Evolutionary conservation across 768 basidiomycete species (phyloP).

Genomic region (Lactarius sp.): DNA sequence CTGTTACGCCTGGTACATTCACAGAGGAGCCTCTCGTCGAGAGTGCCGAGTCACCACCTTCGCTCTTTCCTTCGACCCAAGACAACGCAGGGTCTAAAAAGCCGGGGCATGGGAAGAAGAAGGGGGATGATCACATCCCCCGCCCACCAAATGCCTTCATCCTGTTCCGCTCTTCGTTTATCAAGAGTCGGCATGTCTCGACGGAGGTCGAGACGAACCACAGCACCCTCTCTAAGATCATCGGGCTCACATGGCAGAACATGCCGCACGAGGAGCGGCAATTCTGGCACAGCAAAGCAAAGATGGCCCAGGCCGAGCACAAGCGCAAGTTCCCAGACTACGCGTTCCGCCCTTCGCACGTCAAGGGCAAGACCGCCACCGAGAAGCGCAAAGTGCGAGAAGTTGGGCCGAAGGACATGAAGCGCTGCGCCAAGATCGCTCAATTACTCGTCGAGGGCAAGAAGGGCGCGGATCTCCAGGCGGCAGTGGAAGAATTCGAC

Average conservation of each 20-base stretch:
- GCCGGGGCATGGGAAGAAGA: constrained; percentile 60
- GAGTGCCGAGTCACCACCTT: constrained; percentile 38
- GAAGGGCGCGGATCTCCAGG: constrained; percentile 37
- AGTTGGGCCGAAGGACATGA: constrained; percentile 56
- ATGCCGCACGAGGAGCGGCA: constrained; percentile 71
- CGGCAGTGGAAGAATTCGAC: constrained; percentile 39
- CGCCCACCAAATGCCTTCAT: constrained; percentile 86
- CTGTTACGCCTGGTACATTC: constrained; percentile 54
- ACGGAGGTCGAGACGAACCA: constrained; percentile 77
- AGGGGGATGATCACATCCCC: constrained; percentile 70
- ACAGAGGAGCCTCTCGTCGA: constrained; percentile 42
- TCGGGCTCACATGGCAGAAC: constrained; percentile 78
- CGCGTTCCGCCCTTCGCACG: constrained; percentile 61
- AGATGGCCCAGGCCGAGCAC: constrained; percentile 67
- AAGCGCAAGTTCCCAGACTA: constrained; percentile 73
- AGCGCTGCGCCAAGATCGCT: constrained; percentile 63
- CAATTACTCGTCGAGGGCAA: constrained; percentile 46
- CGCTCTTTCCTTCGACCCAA: constrained; percentile 53
- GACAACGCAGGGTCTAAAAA: constrained; percentile 39
- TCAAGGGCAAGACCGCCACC: constrained; percentile 37
- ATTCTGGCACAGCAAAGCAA: constrained; percentile 74
- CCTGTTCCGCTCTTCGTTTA: constrained; percentile 79
- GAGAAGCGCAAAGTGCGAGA: constrained; percentile 58
- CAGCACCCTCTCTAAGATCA: constrained; percentile 79
- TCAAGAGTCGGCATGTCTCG: constrained; percentile 72